phyloP scores from a whole-genome alignment of 129 eudicot genomes.

The Chrysanthemum makinoi region DNA sequence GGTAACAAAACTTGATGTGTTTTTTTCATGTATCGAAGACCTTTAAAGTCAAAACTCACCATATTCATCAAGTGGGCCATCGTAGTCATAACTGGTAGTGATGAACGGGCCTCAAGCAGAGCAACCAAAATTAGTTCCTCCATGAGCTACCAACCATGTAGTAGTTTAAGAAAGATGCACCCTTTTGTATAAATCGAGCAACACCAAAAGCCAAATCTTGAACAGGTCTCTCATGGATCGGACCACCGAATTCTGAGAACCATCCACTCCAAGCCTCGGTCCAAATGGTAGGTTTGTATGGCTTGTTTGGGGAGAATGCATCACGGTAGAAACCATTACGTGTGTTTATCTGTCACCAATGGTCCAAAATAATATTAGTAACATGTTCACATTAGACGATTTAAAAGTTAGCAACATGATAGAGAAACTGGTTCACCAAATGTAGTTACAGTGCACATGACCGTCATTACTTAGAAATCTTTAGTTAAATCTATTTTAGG shows the following conservation, averaged over 20 bases:
- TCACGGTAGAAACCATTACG: constrained; percentile 50
- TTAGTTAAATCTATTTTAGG: background rate
- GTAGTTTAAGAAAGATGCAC: constrained; percentile 42
- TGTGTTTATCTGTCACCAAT: constrained; percentile 41
- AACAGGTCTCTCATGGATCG: constrained; percentile 36
- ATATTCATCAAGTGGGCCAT: constrained; percentile 72
- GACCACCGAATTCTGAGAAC: constrained; percentile 45
- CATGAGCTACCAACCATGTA: constrained; percentile 43
- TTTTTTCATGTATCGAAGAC: background rate
- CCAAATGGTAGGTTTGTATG: constrained; percentile 46
- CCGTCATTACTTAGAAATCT: constrained; percentile 4
- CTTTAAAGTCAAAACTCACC: constrained; percentile 35
- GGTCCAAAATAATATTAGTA: background rate
- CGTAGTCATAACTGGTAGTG: constrained; percentile 64
- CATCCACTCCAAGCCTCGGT: constrained; percentile 52
- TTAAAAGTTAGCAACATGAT: too few relatives aligned
- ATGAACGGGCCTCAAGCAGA: constrained; percentile 71
- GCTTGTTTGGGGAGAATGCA: constrained; percentile 38
- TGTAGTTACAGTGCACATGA: background rate
- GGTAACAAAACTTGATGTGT: background rate
- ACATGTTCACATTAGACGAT: background rate
- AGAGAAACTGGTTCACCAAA: background rate
- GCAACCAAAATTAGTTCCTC: constrained; percentile 72
- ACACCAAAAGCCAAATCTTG: constrained; percentile 48
- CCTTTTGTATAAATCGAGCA: constrained; percentile 44